Base-by-base conservation (phyloP, 2,329 filamentous ascomycete species). In the Lachnellula cervina region DNA sequence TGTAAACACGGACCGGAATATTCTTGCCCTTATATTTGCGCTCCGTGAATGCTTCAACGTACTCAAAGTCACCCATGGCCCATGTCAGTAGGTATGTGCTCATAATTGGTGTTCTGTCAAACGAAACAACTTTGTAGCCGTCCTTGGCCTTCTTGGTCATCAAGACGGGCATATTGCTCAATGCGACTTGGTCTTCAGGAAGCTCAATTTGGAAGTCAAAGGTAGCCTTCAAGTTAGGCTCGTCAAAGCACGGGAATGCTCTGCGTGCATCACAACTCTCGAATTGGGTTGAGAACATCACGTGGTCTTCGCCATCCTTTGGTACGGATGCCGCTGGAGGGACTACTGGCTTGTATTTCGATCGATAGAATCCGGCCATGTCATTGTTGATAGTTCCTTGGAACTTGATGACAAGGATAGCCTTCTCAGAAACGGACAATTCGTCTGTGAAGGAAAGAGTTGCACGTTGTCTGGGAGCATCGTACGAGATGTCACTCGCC, bases 211-310 rank as follows among this genome's bases (percentile, higher is more conserved):
- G 82, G 57, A 99, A 89, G 72, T 97, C 92, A 69, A 97, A 97
- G 2, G 91, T 93, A 11, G 94, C 90, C 76, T 99, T 99, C 62
- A 97, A 81, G 68, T 96, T 96, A 43, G 94, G 94, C 76, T 99
- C 94, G 69, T 99, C 94, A 69, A 97, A 97, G 76, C 94, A 99
- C 48, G 94, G 94, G 75, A 99, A 97, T 8, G 94, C 93, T 63
- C 92, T 82, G 62, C 94, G 87, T 59, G 94, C 94, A 74, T 99
- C 94, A 68, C 91, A 96, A 46, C 92, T 88, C 77, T 99, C 94
- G 69, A 99, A 99, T 71, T 99, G 94, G 49, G 94, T 99, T 77
- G 90, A 96, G 73, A 96, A 78, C 89, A 93, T 92, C 69, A 82
- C 81, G 71, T 84, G 81, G 69, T 79, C 82, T 66, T 84, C 79